phyloP scores from a whole-genome alignment of 441 rosid genomes.

The Pelargonium fulgidum region DNA sequence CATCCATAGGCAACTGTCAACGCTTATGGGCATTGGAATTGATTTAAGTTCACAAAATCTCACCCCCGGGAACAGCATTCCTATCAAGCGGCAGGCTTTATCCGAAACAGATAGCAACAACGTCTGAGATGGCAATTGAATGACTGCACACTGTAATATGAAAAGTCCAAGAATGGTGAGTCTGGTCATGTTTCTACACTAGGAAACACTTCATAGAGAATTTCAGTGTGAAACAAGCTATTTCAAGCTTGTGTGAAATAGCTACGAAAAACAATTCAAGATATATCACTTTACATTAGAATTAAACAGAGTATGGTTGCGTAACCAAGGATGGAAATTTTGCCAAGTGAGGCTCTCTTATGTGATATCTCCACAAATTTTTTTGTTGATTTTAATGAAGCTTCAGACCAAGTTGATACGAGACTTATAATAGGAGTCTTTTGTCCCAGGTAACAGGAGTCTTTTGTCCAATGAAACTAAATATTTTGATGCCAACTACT shows the following conservation, averaged over 20 bases:
- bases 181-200: conserved; percentile 4
- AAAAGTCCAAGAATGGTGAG: conserved; percentile 13
- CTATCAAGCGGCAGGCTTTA: conserved; percentile 88
- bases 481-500: no score
- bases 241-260: conserved; percentile 13
- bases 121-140: conserved; percentile 90
- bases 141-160: conserved; percentile 77
- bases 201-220: conserved; percentile 10
- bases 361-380: no score
- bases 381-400: background rate
- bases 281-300: background rate
- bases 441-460: no score
- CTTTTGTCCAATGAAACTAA: background rate
- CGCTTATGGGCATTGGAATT: background rate
- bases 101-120: conserved; percentile 89
- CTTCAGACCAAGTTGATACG: background rate
- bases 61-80: conserved; percentile 99
- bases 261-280: background rate
- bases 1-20: background rate
- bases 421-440: no score
- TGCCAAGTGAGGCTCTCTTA: no score
- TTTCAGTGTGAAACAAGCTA: conserved; percentile 8
- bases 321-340: no score
- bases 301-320: background rate
- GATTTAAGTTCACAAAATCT: conserved; percentile 28